These are phyloP conservation scores for Thelephora terrestris DNA, from an alignment of 1,284 basidiomycete species.

Conservation along the genomic window DNA sequence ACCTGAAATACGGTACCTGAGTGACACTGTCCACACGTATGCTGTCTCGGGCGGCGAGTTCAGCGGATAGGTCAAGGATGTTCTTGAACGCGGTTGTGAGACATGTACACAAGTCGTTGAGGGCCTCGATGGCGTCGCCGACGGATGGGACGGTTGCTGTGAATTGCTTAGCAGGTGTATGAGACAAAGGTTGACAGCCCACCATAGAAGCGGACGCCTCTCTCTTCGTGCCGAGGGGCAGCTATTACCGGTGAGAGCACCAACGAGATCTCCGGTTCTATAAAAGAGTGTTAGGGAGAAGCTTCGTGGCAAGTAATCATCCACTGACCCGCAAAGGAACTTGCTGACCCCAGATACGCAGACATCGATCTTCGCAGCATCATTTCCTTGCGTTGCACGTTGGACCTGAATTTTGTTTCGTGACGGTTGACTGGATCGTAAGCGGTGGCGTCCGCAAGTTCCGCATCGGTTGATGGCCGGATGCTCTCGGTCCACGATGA, in stretches of 20 bases:
- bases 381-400: conserved; percentile 41
- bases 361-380: conserved; percentile 51
- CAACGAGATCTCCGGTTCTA: conserved; percentile 57
- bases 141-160: conserved; percentile 67
- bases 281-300: background rate
- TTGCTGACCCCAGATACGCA: conserved; percentile 55
- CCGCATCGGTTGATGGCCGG: conserved; percentile 61
- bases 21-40: conserved; percentile 63
- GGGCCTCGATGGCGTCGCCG: conserved; percentile 62
- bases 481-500: conserved; percentile 51
- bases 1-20: conserved; percentile 35
- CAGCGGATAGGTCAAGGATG: conserved; percentile 57
- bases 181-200: conserved; percentile 8
- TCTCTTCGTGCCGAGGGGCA: conserved; percentile 35
- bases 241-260: conserved; percentile 54
- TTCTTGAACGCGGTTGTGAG: conserved; percentile 55
- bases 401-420: conserved; percentile 47
- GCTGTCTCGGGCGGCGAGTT: conserved; percentile 61
- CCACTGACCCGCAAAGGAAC: conserved; percentile 51
- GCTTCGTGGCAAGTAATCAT: background rate
- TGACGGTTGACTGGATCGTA: conserved; percentile 37
- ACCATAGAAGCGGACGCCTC: conserved; percentile 31
- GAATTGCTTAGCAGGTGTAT: conserved; percentile 9
- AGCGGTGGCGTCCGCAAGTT: conserved; percentile 45
- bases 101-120: conserved; percentile 51